Base-by-base conservation (phyloP, 768 basidiomycete genomes). In the Boletus vermiculosoides region DNA sequence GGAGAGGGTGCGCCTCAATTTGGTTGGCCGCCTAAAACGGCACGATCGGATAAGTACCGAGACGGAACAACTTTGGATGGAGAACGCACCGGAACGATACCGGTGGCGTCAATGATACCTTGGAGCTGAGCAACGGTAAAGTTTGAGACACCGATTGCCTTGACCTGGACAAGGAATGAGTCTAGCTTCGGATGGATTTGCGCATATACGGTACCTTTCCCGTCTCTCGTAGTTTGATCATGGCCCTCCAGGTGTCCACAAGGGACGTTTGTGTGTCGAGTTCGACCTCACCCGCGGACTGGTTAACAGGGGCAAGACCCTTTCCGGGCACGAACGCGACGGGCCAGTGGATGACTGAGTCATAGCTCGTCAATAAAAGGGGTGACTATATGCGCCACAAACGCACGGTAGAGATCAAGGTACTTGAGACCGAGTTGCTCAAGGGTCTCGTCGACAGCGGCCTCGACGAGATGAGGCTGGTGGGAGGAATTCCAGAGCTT, bases 401-500 rank as follows among this genome's bases (percentile, higher is more conserved):
- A 78, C 83, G 56, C 67, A 85, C 88, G 78, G 68, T 92, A 94
- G 22, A 93, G 77, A 68, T 94, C 93, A 40, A 95, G 76, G 67
- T 93, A 95, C 44, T 85, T 79, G 20, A 84, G 70, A 10, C 86
- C 87, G 41, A 94, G 82, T 66, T 89, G 85, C 54, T 71, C 66
- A 20, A 95, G 79, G 16, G 90, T 90, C 73, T 85, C 83, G 51
- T 94, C 84, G 46, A 94, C 84, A 62, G 85, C 87, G 48, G 80
- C 82, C 76, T 87, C 87, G 30, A 88, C 90, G 50, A 78, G 70
- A 9, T 80, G 78, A 5, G 88, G 84, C 56, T 78, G 80, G 67
- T 91, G 90, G 11, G 81, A 77, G 46, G 79, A 78, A 73, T 92
- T 92, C 92, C 92, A 94, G 46, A 92, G 79, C 71, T 94, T 91